Percentiles rank a stretch among this genome's conserved stretches.
Evolutionary conservation across 441 rosid genomes (phyloP).

Genomic region (Eutrema salsugineum): DNA sequence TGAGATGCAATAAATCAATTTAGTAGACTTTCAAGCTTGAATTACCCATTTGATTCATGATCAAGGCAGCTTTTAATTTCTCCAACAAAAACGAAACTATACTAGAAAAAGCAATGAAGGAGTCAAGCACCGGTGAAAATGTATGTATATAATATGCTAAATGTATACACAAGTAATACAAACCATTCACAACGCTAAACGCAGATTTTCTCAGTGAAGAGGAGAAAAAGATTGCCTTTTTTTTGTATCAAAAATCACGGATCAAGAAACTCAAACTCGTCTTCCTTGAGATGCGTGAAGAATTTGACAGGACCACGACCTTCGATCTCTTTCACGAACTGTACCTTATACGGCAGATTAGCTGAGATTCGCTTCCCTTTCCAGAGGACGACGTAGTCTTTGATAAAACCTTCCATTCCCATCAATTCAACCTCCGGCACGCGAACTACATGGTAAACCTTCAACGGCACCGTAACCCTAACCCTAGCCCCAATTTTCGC

Average conservation of each 20-base stretch:
- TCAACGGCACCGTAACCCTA: conserved; percentile 75
- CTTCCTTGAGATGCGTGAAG: conserved; percentile 85
- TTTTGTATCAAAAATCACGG: not conserved
- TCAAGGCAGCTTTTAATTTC: not conserved
- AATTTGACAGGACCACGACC: conserved; percentile 86
- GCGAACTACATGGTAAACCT: conserved; percentile 87
- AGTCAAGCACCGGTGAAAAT: conserved; percentile 5
- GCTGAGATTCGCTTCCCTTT: conserved; percentile 90
- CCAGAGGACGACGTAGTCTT: conserved; percentile 75
- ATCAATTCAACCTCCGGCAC: conserved; percentile 77
- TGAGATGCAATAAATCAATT: not conserved
- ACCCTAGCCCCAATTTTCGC: conserved; percentile 65
- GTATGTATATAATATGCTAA: conserved; percentile 11
- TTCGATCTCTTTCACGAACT: conserved; percentile 61
- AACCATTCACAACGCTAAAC: conserved; percentile 25
- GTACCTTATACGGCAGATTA: conserved; percentile 76
- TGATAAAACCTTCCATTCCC: conserved; percentile 81
- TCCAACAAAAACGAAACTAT: not conserved
- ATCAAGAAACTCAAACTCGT: conserved; percentile 71
- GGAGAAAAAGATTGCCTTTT: conserved; percentile 29
- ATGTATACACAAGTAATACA: conserved; percentile 27
- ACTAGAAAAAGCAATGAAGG: not conserved
- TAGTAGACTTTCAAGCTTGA: not conserved
- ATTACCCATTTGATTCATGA: not conserved
- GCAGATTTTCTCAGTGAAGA: not conserved